Evolutionary conservation across 768 basidiomycete genomes (phyloP).

Genomic region (Pulveroboletus frians): DNA sequence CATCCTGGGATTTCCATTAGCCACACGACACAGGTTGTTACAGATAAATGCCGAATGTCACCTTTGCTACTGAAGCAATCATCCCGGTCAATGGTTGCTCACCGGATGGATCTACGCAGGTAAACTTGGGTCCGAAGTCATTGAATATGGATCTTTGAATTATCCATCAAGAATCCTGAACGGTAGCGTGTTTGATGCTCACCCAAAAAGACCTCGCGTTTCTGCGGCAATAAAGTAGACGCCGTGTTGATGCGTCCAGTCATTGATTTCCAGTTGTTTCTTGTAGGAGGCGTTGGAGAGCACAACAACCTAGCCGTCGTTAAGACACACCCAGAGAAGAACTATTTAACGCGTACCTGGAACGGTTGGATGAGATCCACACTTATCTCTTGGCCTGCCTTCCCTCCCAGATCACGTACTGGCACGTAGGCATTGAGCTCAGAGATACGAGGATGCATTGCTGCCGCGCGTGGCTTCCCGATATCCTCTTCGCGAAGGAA

Average conservation of each 20-base stretch:
- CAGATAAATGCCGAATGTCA: constrained; percentile 24
- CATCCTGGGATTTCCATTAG: constrained; percentile 44
- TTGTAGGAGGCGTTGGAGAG: constrained; percentile 70
- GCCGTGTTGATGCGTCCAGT: constrained; percentile 86
- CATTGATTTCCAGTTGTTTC: constrained; percentile 92
- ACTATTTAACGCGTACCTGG: constrained; percentile 53
- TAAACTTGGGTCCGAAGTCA: constrained; percentile 93
- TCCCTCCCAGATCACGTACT: constrained; percentile 78
- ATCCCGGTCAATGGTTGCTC: constrained; percentile 92
- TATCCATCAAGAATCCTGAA: constrained; percentile 3
- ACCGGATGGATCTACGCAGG: constrained; percentile 96
- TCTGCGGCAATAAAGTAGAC: constrained; percentile 90
- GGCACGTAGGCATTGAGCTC: constrained; percentile 97
- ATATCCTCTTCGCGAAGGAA: constrained; percentile 86
- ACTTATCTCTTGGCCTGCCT: constrained; percentile 69
- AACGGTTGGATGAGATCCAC: constrained; percentile 81
- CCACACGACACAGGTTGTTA: neutral
- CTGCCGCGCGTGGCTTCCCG: constrained; percentile 82
- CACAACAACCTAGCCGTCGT: constrained; percentile 67
- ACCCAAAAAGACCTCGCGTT: constrained; percentile 94
- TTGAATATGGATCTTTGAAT: constrained; percentile 79
- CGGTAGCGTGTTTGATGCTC: constrained; percentile 16
- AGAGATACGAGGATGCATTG: constrained; percentile 81
- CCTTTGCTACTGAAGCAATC: constrained; percentile 92
- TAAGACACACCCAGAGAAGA: constrained; percentile 4